phyloP scores from a whole-genome alignment of 306 rosid species.

The Trichosanthes cucumerina region DNA sequence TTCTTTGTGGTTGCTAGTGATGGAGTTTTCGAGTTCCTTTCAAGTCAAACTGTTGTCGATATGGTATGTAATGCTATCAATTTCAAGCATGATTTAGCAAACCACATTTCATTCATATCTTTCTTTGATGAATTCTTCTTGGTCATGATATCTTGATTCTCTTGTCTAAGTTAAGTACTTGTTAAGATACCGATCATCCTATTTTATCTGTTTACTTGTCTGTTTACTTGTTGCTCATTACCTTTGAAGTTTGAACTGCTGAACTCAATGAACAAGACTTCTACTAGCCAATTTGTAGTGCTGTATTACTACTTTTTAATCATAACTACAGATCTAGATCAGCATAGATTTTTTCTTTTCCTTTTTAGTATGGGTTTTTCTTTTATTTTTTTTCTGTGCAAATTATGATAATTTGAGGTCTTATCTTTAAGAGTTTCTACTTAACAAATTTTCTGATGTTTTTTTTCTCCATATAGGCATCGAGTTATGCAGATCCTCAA shows the following conservation, averaged over 20 bases:
- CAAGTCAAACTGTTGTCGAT: constrained; percentile 83
- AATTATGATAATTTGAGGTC: neutral
- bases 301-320: neutral
- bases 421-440: neutral
- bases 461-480: constrained; percentile 35
- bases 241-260: neutral
- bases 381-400: neutral
- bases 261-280: neutral
- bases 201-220: neutral
- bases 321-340: neutral
- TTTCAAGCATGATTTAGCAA: neutral
- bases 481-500: constrained; percentile 83
- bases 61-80: constrained; percentile 45
- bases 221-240: neutral
- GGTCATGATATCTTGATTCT: neutral
- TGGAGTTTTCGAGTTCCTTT: constrained; percentile 87
- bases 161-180: neutral
- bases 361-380: neutral
- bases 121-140: neutral
- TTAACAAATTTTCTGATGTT: neutral
- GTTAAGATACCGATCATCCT: neutral
- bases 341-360: neutral
- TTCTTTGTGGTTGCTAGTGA: constrained; percentile 95
- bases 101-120: neutral
- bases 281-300: neutral